Percentiles rank a stretch among this genome's conserved stretches.
Evolutionary conservation across 208 protist genomes (phyloP).

Genomic region (Wallacemonas sp.): DNA sequence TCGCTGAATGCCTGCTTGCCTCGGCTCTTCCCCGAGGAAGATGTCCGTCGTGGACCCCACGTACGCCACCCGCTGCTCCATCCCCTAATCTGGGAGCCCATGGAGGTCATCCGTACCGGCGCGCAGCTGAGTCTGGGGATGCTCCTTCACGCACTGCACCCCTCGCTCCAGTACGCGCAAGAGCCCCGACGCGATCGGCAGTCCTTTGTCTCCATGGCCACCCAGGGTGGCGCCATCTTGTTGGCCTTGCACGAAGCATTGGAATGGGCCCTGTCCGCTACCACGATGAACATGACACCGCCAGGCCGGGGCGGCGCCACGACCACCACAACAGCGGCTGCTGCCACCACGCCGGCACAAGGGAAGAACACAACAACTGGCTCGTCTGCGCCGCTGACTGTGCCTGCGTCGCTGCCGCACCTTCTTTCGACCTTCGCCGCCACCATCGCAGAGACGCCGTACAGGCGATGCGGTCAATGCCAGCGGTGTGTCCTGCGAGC

Average conservation of each 20-base stretch:
- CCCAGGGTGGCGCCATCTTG: slow-evolving; percentile 56
- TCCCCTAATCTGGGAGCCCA: slow-evolving; percentile 50
- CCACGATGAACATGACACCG: no score
- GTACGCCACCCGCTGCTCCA: slow-evolving; percentile 66
- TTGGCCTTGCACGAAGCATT: slow-evolving; percentile 57
- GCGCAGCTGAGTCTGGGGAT: slow-evolving; percentile 33
- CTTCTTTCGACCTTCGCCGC: slow-evolving; percentile 36
- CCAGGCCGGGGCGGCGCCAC: no score
- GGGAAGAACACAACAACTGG: no score
- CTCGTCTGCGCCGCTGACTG: neutral
- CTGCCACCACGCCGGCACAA: no score
- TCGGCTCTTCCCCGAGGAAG: slow-evolving; percentile 65
- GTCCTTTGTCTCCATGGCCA: slow-evolving; percentile 71
- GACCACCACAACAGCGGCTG: neutral
- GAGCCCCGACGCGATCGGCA: slow-evolving; percentile 52
- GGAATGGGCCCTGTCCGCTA: slow-evolving; percentile 39
- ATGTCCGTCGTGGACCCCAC: slow-evolving; percentile 32
- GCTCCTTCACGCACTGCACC: slow-evolving; percentile 59
- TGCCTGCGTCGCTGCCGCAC: slow-evolving; percentile 10
- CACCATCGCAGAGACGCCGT: slow-evolving; percentile 66
- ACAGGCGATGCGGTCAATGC: slow-evolving; percentile 63
- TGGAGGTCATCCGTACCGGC: slow-evolving; percentile 28
- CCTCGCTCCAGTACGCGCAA: slow-evolving; percentile 72
- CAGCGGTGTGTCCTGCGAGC: slow-evolving; percentile 32
- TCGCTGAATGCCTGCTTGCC: slow-evolving; percentile 66